Conservation (phyloP, 352 stramenopile species). For the Nothophytophthora sp. region DNA sequence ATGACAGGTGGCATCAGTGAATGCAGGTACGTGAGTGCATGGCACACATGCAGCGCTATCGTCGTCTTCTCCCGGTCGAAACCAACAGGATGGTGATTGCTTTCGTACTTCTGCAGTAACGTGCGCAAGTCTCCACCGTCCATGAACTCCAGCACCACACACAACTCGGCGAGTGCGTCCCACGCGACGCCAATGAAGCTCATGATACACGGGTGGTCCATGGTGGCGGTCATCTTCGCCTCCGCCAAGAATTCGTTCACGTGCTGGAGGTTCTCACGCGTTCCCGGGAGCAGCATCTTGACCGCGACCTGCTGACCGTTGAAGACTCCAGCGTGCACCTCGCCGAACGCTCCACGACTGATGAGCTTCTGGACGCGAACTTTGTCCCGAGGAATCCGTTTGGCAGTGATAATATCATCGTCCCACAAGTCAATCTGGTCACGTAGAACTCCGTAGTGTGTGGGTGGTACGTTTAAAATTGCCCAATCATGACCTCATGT, state of each 20-base stretch:
- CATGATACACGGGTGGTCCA: conserved; percentile 41
- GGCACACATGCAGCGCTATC: conserved; percentile 26
- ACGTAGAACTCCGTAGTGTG: conserved; percentile 3
- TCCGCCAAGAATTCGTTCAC: conserved; percentile 41
- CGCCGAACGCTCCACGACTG: conserved; percentile 39
- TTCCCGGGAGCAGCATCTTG: conserved; percentile 42
- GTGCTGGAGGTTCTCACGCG: conserved; percentile 24
- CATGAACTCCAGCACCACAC: conserved; percentile 54
- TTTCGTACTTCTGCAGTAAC: conserved; percentile 31
- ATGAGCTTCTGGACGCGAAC: conserved; percentile 24
- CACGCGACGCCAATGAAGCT: conserved; percentile 45
- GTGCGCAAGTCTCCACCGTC: conserved; percentile 40
- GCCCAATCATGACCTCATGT: no score
- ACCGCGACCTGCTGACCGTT: conserved; percentile 34
- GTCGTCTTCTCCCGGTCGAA: conserved; percentile 31
- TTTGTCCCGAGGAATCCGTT: conserved; percentile 36
- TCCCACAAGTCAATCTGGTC: conserved; percentile 28
- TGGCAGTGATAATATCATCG: conserved; percentile 39
- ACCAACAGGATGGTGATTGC: conserved; percentile 5
- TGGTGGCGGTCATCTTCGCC: conserved; percentile 27
- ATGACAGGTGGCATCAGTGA: conserved; percentile 32
- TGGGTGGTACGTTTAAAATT: no score
- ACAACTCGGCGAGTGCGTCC: conserved; percentile 39
- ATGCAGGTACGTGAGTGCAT: conserved; percentile 36
- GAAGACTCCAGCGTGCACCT: conserved; percentile 41